Percentiles rank a stretch among this genome's conserved stretches.
These are phyloP conservation scores for Acanthamoeba comandoni DNA, from an alignment of 208 protist species.

Conservation along the genomic window DNA sequence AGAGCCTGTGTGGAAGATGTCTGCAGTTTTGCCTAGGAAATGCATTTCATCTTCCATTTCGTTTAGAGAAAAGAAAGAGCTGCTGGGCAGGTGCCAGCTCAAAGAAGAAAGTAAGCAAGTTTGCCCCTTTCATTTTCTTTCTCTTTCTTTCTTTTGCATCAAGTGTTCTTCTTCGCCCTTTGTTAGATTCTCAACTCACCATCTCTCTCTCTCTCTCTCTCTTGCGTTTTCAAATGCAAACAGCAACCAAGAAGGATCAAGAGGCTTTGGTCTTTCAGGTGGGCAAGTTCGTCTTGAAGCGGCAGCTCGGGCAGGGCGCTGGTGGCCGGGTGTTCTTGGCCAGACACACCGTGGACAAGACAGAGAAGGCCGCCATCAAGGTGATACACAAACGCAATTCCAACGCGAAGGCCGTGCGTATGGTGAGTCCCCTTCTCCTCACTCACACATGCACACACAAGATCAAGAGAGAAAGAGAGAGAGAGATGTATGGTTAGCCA, in stretches of 20 bases:
- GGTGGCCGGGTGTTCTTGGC: conserved; percentile 62
- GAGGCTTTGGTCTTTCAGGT: conserved; percentile 62
- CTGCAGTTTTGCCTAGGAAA: conserved; percentile 31
- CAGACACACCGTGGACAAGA: conserved; percentile 11
- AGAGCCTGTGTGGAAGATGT: too few species aligned
- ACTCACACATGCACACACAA: neutral
- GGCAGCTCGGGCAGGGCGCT: conserved; percentile 60
- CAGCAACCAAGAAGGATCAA: conserved; percentile 48
- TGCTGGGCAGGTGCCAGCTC: conserved; percentile 40
- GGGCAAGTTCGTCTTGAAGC: conserved; percentile 46
- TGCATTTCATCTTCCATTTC: conserved; percentile 62
- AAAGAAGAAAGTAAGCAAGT: conserved; percentile 35
- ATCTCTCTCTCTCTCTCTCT: neutral
- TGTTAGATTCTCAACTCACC: too few species aligned
- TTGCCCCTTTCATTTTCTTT: neutral
- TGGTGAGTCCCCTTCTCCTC: conserved; percentile 29
- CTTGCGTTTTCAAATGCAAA: neutral
- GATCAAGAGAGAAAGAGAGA: too few species aligned
- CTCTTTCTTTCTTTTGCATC: neutral
- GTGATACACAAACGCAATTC: conserved; percentile 65
- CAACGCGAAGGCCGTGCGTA: conserved; percentile 64
- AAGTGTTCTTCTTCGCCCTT: neutral
- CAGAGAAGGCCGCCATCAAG: conserved; percentile 46
- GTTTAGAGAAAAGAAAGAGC: conserved; percentile 49
- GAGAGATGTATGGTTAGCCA: too few species aligned